phyloP scores from a whole-genome alignment of 1,284 basidiomycete species.

The Malassezia slooffiae region DNA sequence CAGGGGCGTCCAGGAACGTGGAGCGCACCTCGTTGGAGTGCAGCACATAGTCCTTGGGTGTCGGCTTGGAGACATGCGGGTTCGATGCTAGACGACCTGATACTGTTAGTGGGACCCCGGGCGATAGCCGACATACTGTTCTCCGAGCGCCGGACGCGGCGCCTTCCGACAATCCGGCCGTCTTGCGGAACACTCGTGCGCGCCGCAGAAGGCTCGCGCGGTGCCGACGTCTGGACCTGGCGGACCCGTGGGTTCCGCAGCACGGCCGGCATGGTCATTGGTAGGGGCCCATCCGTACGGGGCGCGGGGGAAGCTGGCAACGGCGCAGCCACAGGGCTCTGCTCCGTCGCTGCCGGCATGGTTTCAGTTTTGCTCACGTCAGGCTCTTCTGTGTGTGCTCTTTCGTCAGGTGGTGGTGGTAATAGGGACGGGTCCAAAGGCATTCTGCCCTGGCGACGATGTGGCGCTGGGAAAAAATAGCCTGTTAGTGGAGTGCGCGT shows the following conservation, averaged over 20 bases:
- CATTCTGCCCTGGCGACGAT: no score
- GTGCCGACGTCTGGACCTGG: conserved; percentile 1
- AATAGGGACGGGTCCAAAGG: no score
- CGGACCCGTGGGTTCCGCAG: conserved; percentile 9
- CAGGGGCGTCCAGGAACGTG: conserved; percentile 17
- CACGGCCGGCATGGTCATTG: conserved; percentile 13
- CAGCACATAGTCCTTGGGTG: conserved; percentile 22
- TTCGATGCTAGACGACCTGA: conserved; percentile 24
- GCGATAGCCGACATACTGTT: conserved; percentile 3
- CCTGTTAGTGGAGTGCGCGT: no score
- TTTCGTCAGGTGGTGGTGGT: no score
- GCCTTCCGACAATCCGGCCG: conserved; percentile 3
- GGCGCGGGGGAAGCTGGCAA: no score
- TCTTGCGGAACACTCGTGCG: neutral
- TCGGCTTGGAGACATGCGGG: conserved; percentile 25
- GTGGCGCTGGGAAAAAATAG: no score
- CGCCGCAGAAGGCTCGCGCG: neutral
- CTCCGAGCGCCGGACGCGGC: conserved; percentile 12
- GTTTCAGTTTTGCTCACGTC: no score
- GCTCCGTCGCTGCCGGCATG: no score
- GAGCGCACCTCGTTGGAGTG: conserved; percentile 24
- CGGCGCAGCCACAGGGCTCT: no score
- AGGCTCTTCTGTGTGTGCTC: no score
- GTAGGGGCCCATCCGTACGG: conserved; percentile 10
- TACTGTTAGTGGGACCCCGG: neutral